These are phyloP conservation scores for Camellia japonica DNA, from an alignment of 148 eudicot genomes.

Conservation along the genomic window DNA sequence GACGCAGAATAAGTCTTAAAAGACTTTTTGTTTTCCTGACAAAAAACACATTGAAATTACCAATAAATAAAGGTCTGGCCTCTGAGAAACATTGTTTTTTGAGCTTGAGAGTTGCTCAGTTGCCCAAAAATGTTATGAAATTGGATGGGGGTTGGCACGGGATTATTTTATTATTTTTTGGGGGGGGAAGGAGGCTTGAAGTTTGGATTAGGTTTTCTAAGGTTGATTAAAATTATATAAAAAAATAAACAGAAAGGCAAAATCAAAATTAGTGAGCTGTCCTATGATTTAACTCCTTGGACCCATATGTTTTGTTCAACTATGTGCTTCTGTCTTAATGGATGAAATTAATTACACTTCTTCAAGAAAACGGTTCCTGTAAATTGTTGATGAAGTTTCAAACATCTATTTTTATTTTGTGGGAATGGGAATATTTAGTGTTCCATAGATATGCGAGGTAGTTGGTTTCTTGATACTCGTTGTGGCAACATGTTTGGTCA, in stretches of 20 bases:
- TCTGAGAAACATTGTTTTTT: background rate
- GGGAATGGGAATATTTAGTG: background rate
- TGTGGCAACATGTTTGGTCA: background rate
- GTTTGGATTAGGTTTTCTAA: background rate
- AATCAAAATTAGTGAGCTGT: background rate
- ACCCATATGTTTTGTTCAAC: background rate
- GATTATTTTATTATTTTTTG: background rate
- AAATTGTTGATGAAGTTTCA: background rate
- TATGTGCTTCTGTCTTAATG: no score
- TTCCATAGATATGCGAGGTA: background rate
- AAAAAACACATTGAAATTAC: background rate
- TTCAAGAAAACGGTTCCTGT: background rate
- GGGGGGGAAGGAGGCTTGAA: background rate
- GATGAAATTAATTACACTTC: background rate
- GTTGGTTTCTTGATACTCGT: background rate
- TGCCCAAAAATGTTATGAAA: background rate
- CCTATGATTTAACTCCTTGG: background rate
- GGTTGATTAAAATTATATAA: no score
- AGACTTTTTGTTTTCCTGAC: background rate
- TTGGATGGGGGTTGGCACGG: conserved; percentile 1
- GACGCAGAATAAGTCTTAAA: background rate
- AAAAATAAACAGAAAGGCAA: no score
- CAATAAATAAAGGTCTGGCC: background rate
- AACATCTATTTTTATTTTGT: background rate
- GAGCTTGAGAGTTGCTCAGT: background rate